Conservation (phyloP, 2,329 filamentous ascomycete genomes). For the Rhinocladiella similis region DNA sequence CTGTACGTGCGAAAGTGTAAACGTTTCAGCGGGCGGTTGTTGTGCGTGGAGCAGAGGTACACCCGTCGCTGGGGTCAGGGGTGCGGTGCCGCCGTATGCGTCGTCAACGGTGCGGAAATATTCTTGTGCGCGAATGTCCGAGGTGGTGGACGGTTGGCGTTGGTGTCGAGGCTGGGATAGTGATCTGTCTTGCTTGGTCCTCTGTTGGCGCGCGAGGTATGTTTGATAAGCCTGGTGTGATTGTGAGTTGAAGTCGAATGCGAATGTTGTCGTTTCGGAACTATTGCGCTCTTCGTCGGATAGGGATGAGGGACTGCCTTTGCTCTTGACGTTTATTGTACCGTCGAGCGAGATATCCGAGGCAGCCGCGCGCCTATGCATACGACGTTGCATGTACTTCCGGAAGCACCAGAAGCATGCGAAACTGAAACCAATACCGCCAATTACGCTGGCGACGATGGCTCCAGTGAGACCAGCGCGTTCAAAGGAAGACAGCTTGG, state of each 20-base stretch:
- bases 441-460: conserved; percentile 33
- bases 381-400: conserved; percentile 14
- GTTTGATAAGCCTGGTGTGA: conserved; percentile 13
- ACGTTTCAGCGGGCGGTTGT: neutral
- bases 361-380: conserved; percentile 1
- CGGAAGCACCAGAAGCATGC: conserved; percentile 18
- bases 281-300: neutral
- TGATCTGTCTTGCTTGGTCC: neutral
- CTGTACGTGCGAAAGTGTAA: neutral
- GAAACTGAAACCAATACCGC: conserved; percentile 30
- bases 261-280: conserved; percentile 16
- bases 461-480: conserved; percentile 27
- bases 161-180: neutral
- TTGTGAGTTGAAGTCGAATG: conserved; percentile 19
- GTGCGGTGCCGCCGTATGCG: conserved; percentile 3
- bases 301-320: conserved; percentile 7
- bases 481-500: conserved; percentile 18
- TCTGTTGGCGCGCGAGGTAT: conserved; percentile 5
- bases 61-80: conserved; percentile 17
- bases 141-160: conserved; percentile 1
- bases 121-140: conserved; percentile 2
- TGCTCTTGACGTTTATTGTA: neutral
- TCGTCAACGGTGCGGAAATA: conserved; percentile 13
- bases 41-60: conserved; percentile 12
- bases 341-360: conserved; percentile 7